Evolutionary conservation across 2,329 filamentous ascomycete genomes (phyloP), one percentile per base, ranked within the genome.

Genomic region (Nectriaceae sp.): DNA sequence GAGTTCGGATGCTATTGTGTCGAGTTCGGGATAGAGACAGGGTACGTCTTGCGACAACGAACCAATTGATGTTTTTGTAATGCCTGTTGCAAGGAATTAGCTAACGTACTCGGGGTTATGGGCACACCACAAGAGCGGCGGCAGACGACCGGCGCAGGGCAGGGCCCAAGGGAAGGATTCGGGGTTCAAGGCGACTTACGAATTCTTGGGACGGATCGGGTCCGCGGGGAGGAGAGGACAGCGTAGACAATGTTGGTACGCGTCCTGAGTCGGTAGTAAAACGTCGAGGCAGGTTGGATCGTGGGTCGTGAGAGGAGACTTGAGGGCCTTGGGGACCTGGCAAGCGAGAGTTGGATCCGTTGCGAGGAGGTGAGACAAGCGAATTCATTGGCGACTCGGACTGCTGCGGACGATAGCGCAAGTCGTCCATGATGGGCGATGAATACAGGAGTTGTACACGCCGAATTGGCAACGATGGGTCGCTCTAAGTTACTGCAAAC

Each of bases 261-360:
- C 91, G 81, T 72, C 90, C 80, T 73, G 89, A 85, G 74, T 96
- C 95, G 49, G 92, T 94, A 55, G 93, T 97, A 74, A 97, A 97
- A 66, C 93, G 88, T 65, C 93, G 87, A 71, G 92, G 90, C 67
- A 97, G 78, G 61, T 85, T 85, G 55, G 84, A 83, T 70, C 92
- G 85, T 57, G 82, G 81, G 66, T 96, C 90, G 69, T 83, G 80
- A 55, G 80, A 69, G 51, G 77, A 47, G 36, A 55, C 46, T 44
- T 65, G 62, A 45, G 60, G 39, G 53, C 76, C 69, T 47, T 76
- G 72, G 56, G 80, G 77, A 57, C 80, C 80, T 55, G 75, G 77
- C 68, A 85, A 77, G 65, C 84, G 83, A 65, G 75, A 77, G 64
- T 81, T 79, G 68, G 86, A 78, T 65, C 82, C 80, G 70, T 87